phyloP scores from a whole-genome alignment of 1,284 basidiomycete genomes.

The Melampsora americana region DNA sequence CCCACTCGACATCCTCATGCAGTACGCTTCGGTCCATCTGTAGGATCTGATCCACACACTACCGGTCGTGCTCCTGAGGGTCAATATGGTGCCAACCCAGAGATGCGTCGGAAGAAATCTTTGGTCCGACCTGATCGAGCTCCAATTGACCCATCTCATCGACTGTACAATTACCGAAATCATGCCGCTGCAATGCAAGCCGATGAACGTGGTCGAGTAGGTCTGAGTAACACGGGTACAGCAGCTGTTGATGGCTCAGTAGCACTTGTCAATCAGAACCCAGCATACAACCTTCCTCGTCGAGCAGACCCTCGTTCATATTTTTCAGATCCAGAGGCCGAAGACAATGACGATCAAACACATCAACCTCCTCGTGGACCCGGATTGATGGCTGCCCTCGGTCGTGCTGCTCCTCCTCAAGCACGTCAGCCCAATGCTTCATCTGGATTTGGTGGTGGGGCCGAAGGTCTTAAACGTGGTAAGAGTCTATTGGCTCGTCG shows the following conservation, averaged over 20 bases:
- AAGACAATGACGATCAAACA: conserved; percentile 42
- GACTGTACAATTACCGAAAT: conserved; percentile 90
- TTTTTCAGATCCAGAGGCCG: conserved; percentile 19
- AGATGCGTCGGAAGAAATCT: conserved; percentile 77
- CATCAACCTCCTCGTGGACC: conserved; percentile 26
- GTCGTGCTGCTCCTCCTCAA: conserved; percentile 48
- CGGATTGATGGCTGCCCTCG: conserved; percentile 40
- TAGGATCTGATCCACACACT: not conserved
- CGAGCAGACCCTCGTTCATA: conserved; percentile 59
- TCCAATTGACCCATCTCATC: conserved; percentile 90
- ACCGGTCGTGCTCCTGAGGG: not conserved
- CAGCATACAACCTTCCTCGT: conserved; percentile 49
- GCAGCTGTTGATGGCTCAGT: conserved; percentile 19
- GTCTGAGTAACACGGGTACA: conserved; percentile 28
- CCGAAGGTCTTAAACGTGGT: conserved; percentile 68
- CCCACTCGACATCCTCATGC: not conserved
- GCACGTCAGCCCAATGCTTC: conserved; percentile 4
- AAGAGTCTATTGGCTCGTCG: conserved; percentile 78
- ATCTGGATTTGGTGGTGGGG: not conserved
- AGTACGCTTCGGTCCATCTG: not conserved
- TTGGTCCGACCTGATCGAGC: conserved; percentile 90
- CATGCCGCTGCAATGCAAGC: conserved; percentile 78
- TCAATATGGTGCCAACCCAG: conserved; percentile 1
- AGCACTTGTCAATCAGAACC: conserved; percentile 14
- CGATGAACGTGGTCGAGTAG: conserved; percentile 56